phyloP scores from a whole-genome alignment of 352 stramenopile species.

The Peronosclerospora sorghi region DNA sequence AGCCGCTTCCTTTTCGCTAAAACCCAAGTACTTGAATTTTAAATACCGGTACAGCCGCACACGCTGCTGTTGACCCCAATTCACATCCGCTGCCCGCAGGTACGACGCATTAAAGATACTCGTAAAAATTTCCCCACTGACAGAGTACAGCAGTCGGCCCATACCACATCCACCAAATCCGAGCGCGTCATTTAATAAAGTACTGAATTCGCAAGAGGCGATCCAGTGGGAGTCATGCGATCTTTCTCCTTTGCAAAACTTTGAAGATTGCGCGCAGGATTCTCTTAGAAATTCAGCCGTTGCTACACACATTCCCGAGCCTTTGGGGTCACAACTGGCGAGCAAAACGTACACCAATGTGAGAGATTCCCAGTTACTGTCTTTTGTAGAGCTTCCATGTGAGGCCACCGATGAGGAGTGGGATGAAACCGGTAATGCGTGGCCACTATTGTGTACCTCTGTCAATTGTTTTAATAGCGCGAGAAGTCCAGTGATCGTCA shows the following conservation, averaged over 20 bases:
- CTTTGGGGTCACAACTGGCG: slow-evolving; percentile 67
- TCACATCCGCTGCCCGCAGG: slow-evolving; percentile 62
- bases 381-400: slow-evolving; percentile 20
- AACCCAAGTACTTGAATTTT: slow-evolving; percentile 51
- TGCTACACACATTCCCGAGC: slow-evolving; percentile 59
- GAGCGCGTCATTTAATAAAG: slow-evolving; percentile 54
- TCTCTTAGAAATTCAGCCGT: slow-evolving; percentile 69
- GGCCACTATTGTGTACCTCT: slow-evolving; percentile 23
- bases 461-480: slow-evolving; percentile 55
- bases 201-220: slow-evolving; percentile 30
- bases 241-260: neutral
- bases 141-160: slow-evolving; percentile 35
- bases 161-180: slow-evolving; percentile 68
- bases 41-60: slow-evolving; percentile 47
- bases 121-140: slow-evolving; percentile 35
- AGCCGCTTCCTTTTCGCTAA: slow-evolving; percentile 4
- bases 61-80: slow-evolving; percentile 55
- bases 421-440: slow-evolving; percentile 6
- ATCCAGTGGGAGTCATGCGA: neutral
- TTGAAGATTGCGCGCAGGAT: slow-evolving; percentile 15
- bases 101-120: slow-evolving; percentile 63
- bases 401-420: slow-evolving; percentile 9
- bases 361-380: slow-evolving; percentile 61
- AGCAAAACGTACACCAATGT: slow-evolving; percentile 61
- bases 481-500: slow-evolving; percentile 55